A percentile compares a stretch with the other conserved stretches of the same genome.
These are phyloP conservation scores for Bipolaris oryzae DNA, from an alignment of 2,329 filamentous ascomycete genomes.

Conservation along the genomic window DNA sequence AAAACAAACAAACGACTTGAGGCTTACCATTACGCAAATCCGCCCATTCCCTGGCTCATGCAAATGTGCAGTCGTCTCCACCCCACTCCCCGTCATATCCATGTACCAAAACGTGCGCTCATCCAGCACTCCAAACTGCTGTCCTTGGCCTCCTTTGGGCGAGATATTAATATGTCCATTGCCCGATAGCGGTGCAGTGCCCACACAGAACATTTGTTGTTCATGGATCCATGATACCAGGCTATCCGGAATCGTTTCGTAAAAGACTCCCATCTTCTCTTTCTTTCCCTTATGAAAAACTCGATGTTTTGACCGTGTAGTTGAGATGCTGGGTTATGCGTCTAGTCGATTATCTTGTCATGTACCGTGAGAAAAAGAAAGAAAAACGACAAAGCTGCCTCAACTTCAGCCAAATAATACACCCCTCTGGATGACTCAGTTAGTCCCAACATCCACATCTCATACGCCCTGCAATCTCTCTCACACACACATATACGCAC, in stretches of 20 bases:
- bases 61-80: constrained; percentile 54
- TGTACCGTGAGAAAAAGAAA: no score
- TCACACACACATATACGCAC: no score
- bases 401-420: no score
- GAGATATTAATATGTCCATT: constrained; percentile 55
- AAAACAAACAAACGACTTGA: not conserved
- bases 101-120: constrained; percentile 51
- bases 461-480: no score
- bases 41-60: constrained; percentile 51
- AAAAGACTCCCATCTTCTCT: constrained; percentile 50
- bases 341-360: no score
- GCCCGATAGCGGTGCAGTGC: constrained; percentile 50
- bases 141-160: constrained; percentile 52
- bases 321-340: no score
- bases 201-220: constrained; percentile 55
- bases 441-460: no score
- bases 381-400: no score
- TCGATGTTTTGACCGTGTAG: no score
- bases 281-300: no score
- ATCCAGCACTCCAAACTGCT: constrained; percentile 45
- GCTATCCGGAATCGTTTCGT: constrained; percentile 50
- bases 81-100: constrained; percentile 51
- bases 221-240: constrained; percentile 51
- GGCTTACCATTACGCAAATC: constrained; percentile 45
- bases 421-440: no score